These are phyloP conservation scores for Closterium sp. DNA, from an alignment of 139 green algal genomes.

Conservation along the genomic window DNA sequence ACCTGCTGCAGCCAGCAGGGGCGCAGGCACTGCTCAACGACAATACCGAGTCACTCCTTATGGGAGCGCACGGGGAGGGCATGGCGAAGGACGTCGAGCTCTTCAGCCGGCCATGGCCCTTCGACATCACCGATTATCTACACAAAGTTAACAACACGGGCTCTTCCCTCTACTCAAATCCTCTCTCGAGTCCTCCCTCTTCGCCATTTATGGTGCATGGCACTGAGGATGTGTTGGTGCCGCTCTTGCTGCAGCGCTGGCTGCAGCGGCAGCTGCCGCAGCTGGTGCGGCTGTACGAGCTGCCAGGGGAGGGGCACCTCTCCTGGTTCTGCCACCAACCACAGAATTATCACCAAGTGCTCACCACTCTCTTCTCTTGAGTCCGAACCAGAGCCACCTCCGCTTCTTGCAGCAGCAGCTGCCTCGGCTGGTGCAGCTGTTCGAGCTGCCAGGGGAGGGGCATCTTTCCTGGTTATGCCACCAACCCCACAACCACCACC, in stretches of 20 bases:
- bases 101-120: conserved; percentile 20
- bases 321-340: conserved; percentile 48
- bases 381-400: too few species aligned
- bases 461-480: conserved; percentile 49
- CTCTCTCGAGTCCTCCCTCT: too few species aligned
- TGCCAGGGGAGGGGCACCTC: conserved; percentile 36
- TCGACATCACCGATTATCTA: conserved; percentile 1
- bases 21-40: conserved; percentile 26
- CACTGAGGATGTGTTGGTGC: conserved; percentile 8
- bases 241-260: conserved; percentile 13
- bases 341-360: conserved; percentile 22
- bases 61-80: not conserved
- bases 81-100: conserved; percentile 40
- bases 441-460: conserved; percentile 31
- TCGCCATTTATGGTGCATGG: not conserved
- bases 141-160: not conserved
- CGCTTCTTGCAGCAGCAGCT: too few species aligned
- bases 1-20: not conserved
- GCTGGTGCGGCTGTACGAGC: conserved; percentile 26
- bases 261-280: not conserved
- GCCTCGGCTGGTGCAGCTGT: not conserved
- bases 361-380: conserved; percentile 34
- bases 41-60: conserved; percentile 18
- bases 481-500: conserved; percentile 3
- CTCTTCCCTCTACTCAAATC: not conserved